Conservation (phyloP, 495 filamentous ascomycete genomes). For the Penicillium turbatum region DNA sequence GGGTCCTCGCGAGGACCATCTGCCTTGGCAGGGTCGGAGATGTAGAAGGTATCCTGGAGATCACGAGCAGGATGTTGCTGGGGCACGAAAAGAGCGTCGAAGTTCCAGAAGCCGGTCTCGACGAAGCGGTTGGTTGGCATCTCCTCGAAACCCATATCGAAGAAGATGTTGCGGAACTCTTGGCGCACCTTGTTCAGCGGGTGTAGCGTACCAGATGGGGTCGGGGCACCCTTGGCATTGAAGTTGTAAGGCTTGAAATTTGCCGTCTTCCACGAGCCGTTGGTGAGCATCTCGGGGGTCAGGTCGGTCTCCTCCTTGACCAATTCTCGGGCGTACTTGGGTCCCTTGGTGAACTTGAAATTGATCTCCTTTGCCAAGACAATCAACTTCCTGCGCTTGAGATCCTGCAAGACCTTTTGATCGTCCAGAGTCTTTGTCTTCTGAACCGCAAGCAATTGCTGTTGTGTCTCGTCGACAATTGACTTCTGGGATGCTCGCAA, state of each 20-base stretch:
- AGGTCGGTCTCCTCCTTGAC: slow-evolving; percentile 93
- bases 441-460: slow-evolving; percentile 67
- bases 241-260: slow-evolving; percentile 98
- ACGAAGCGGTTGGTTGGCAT: slow-evolving; percentile 63
- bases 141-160: slow-evolving; percentile 62
- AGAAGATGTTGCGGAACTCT: slow-evolving; percentile 96
- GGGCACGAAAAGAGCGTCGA: slow-evolving; percentile 93
- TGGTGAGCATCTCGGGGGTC: slow-evolving; percentile 85
- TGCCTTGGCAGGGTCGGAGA: slow-evolving; percentile 77
- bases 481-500: slow-evolving; percentile 55
- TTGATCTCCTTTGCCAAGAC: slow-evolving; percentile 75
- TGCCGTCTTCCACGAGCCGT: slow-evolving; percentile 63
- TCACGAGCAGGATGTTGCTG: slow-evolving; percentile 97
- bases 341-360: slow-evolving; percentile 77
- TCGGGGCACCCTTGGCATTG: slow-evolving; percentile 77
- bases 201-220: slow-evolving; percentile 81
- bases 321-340: slow-evolving; percentile 80
- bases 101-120: slow-evolving; percentile 98
- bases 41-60: slow-evolving; percentile 96
- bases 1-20: slow-evolving; percentile 73
- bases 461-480: slow-evolving; percentile 73
- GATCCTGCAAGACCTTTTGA: slow-evolving; percentile 66
- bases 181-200: slow-evolving; percentile 90
- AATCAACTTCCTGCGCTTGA: slow-evolving; percentile 87
- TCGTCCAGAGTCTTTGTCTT: slow-evolving; percentile 63